Evolutionary conservation across 2,329 filamentous ascomycete species (phyloP), one percentile per base, ranked within the genome.

Genomic region (Magnaporthiopsis rhizophila): DNA sequence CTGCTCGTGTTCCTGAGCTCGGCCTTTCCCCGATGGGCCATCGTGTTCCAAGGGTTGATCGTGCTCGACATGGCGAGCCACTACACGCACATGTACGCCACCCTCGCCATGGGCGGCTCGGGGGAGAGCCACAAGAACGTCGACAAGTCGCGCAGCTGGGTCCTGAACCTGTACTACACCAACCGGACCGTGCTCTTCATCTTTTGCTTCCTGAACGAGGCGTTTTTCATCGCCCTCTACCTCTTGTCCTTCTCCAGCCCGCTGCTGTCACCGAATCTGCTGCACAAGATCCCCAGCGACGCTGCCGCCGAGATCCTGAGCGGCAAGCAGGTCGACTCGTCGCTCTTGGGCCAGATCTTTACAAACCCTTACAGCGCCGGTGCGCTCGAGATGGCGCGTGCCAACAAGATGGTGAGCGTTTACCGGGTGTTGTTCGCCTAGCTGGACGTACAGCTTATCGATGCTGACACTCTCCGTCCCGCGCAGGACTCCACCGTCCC

Each of bases 21-120:
- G 18, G 95, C 95, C 26, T 99, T 96, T 79, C 95, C 95, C 5
- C 86, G 93, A 65, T 98, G 92, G 89, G 88, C 91, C 68, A 92
- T 98, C 70, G 74, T 98, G 65, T 99, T 99, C 83, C 95, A 99
- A 80, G 86, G 89, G 59, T 80, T 99, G 73, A 97, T 99, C 76
- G 90, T 89, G 64, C 80, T 99, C 71, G 95, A 99, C 77, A 84
- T 99, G 68, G 90, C 95, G 34, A 97, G 92, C 75, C 95, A 99
- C 78, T 99, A 98, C 75, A 94, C 98, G 82, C 95, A 99, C 80
- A 99, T 99, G 95, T 98, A 96, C 75, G 91, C 93, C 15, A 97
- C 92, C 0, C 81, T 97, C 72, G 88, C 89, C 68, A 95, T 97
- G 86, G 92, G 90, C 64, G 92, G 91, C 63, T 83, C 86, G 64